Conservation (phyloP, 1,284 basidiomycete species). For the Leucocoprinus gongylophorus region DNA sequence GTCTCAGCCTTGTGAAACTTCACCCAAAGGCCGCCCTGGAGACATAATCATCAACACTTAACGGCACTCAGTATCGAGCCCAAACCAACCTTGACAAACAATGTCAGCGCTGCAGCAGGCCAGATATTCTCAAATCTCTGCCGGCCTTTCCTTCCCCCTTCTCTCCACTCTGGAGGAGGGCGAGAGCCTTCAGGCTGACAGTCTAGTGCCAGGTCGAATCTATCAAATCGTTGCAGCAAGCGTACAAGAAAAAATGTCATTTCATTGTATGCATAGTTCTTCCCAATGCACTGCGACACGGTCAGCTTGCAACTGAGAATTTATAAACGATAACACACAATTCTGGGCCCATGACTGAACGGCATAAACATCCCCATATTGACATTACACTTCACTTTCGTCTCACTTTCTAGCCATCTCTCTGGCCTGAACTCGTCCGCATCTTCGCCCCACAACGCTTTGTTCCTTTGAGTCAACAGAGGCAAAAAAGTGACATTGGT, state of each 20-base stretch:
- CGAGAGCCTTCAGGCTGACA: constrained; percentile 53
- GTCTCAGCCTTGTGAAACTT: not conserved
- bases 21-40: not conserved
- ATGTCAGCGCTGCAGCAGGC: constrained; percentile 52
- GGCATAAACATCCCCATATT: constrained; percentile 65
- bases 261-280: constrained; percentile 69
- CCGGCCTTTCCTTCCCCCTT: constrained; percentile 40
- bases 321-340: constrained; percentile 28
- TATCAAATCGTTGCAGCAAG: constrained; percentile 55
- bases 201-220: constrained; percentile 52
- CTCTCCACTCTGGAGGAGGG: constrained; percentile 49
- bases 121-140: constrained; percentile 51
- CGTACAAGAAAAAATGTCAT: constrained; percentile 62
- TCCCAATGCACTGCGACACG: constrained; percentile 52
- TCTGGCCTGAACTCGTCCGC: constrained; percentile 67
- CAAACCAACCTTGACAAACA: constrained; percentile 49
- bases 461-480: constrained; percentile 54
- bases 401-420: constrained; percentile 54
- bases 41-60: not conserved
- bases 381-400: constrained; percentile 39
- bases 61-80: not conserved
- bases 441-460: constrained; percentile 57
- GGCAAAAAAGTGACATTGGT: constrained; percentile 53
- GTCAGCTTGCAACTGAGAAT: constrained; percentile 5
- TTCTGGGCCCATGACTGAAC: constrained; percentile 60